Evolutionary conservation across 1,139 yeast species (phyloP), one percentile per base, ranked within the genome.

Genomic region (Wickerhamiella pararugosa): DNA sequence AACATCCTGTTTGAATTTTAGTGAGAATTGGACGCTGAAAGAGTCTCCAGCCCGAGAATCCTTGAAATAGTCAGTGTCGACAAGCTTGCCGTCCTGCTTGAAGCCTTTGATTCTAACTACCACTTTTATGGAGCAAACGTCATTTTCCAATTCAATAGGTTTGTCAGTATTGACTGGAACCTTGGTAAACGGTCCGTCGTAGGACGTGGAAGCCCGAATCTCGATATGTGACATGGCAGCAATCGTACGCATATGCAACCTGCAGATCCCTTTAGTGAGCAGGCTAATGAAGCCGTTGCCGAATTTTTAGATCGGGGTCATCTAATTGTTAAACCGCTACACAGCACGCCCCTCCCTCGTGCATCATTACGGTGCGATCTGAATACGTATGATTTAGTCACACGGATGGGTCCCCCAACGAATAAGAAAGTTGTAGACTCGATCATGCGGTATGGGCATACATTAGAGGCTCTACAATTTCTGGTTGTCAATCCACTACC

Each of bases 1-100:
- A 15, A 75, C 65, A 30, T 65, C 62, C 11, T 48, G 45, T n/a
- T 60, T 62, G 50, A 60, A 59, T 6, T 41, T 34, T 6, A 58
- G 44, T 6, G 48, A 38, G 38, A 60, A 45, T 44, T 60, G 64
- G 26, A 60, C 53, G 5, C 62, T 55, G 8, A 60, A 47, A 8
- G 41, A 45, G 33, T 37, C 37, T 7, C 46, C 45, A 43, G 59
- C 59, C 43, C 59, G 59, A 32, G 40, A 37, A 21, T 32, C 34
- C 8, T 32, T 32, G 9, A 32, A 43, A 36, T 2, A 47, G 11
- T 29, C 33, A 9, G 34, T 8, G 3, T 7, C 15, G 6, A 35
- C 35, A 15, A 26, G 26, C 10, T 34, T 7, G 32, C 36, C 40
- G 30, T 44, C 42, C 34, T 48, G 47, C 29, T 44, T 41, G 38